Percentiles rank a stretch among this genome's conserved stretches.
phyloP scores from a whole-genome alignment of 331 rosid species.

The Malus hybrid region DNA sequence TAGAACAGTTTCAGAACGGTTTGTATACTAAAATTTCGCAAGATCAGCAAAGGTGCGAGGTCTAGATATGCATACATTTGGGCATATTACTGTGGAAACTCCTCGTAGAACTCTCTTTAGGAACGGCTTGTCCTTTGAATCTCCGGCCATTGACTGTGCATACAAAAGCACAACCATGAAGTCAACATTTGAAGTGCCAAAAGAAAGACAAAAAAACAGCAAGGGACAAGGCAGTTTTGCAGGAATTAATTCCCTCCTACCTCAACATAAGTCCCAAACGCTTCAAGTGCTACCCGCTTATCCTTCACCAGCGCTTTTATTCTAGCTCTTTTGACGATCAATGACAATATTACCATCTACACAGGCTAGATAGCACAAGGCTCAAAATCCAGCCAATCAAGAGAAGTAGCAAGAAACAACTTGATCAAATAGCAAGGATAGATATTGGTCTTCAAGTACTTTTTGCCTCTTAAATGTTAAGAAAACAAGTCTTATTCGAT shows the following conservation, averaged over 20 bases:
- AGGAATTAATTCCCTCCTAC: slow-evolving; percentile 27
- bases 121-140: slow-evolving; percentile 51
- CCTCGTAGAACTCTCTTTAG: slow-evolving; percentile 69
- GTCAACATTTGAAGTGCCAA: slow-evolving; percentile 16
- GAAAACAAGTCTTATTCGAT: too few species aligned
- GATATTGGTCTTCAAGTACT: not conserved
- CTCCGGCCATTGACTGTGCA: slow-evolving; percentile 69
- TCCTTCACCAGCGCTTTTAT: slow-evolving; percentile 83
- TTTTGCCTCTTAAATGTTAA: too few species aligned
- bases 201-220: not conserved
- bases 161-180: slow-evolving; percentile 9
- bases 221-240: not conserved
- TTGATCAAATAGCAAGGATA: not conserved
- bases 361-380: slow-evolving; percentile 29
- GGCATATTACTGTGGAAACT: slow-evolving; percentile 79
- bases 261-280: slow-evolving; percentile 93
- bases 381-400: slow-evolving; percentile 30
- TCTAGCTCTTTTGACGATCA: slow-evolving; percentile 73
- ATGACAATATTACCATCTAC: slow-evolving; percentile 87
- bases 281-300: slow-evolving; percentile 79
- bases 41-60: not conserved
- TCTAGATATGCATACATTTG: slow-evolving; percentile 50
- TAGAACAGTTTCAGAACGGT: too few species aligned
- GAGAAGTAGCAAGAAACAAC: not conserved
- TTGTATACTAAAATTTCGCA: too few species aligned